Evolutionary conservation across 2,329 filamentous ascomycete species (phyloP).

Genomic region (Pseudogymnoascus sp.): DNA sequence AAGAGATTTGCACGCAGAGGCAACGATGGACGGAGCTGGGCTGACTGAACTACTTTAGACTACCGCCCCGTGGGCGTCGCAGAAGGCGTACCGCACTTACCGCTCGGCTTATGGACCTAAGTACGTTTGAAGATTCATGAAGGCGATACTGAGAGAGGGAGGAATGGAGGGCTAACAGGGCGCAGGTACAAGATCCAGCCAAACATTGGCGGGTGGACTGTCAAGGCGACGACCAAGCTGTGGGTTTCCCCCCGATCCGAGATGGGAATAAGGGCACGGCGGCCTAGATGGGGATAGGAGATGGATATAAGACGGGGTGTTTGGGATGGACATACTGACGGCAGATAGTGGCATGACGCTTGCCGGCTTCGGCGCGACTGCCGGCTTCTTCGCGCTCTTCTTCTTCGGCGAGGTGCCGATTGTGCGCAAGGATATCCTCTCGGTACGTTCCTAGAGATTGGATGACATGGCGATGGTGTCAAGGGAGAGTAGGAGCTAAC

Average conservation of each 20-base stretch:
- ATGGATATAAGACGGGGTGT: slow-evolving; percentile 5
- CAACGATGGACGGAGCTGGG: neutral
- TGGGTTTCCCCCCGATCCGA: slow-evolving; percentile 27
- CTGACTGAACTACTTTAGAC: neutral
- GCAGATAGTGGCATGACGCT: slow-evolving; percentile 40
- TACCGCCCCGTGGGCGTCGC: slow-evolving; percentile 1
- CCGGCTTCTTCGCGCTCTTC: slow-evolving; percentile 45
- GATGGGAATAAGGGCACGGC: neutral
- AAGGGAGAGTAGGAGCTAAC: neutral
- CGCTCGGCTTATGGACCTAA: slow-evolving; percentile 58
- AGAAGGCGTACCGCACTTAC: slow-evolving; percentile 32
- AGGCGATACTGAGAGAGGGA: slow-evolving; percentile 7
- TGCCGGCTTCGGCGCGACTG: slow-evolving; percentile 49
- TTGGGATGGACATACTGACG: neutral
- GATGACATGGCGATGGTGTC: neutral
- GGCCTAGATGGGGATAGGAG: neutral
- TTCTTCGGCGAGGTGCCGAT: slow-evolving; percentile 56
- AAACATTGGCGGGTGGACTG: slow-evolving; percentile 45
- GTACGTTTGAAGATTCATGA: slow-evolving; percentile 37
- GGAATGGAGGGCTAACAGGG: neutral
- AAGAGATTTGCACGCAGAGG: neutral
- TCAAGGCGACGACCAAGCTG: slow-evolving; percentile 40
- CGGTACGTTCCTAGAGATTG: slow-evolving; percentile 32
- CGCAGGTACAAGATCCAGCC: slow-evolving; percentile 51
- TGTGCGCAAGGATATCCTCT: slow-evolving; percentile 50